A percentile compares a stretch with the other conserved stretches of the same genome.
Conservation (phyloP, 495 filamentous ascomycete genomes). For the Copromyces sp. region DNA sequence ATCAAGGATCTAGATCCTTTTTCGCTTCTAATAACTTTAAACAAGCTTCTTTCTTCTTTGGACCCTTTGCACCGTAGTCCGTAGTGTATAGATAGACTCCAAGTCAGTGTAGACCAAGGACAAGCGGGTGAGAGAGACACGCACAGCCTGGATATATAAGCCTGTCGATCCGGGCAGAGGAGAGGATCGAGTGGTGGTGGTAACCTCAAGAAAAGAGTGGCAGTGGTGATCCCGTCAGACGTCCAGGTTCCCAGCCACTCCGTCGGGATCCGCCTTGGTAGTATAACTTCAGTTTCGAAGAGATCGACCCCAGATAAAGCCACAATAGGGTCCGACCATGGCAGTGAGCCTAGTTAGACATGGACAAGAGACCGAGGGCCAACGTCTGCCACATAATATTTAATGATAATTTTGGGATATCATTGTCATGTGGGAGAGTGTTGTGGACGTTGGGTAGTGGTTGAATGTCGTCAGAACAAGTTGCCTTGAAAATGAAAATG, state of each 20-base stretch:
- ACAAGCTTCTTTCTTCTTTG: not conserved
- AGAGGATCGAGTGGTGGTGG: not conserved
- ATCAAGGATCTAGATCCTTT: not conserved
- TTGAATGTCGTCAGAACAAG: not conserved
- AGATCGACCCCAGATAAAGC: not conserved
- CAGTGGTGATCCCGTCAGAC: not conserved
- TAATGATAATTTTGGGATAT: not conserved
- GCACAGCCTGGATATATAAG: not conserved
- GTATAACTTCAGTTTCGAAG: not conserved
- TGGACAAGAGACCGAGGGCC: not conserved
- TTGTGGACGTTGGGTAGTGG: not conserved
- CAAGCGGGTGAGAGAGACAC: not conserved
- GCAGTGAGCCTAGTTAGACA: not conserved
- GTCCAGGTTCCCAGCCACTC: not conserved
- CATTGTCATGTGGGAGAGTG: not conserved
- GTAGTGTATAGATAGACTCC: not conserved
- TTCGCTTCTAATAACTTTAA: not conserved
- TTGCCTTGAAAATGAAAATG: not conserved
- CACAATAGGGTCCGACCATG: not conserved
- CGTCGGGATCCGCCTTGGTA: not conserved
- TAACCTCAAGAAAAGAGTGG: not conserved
- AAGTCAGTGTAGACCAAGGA: not conserved
- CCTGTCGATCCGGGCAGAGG: not conserved
- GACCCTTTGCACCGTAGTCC: not conserved
- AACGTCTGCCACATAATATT: not conserved